These are phyloP conservation scores for Apiospora rasikravindrae DNA, from an alignment of 2,329 filamentous ascomycete genomes.

Conservation along the genomic window DNA sequence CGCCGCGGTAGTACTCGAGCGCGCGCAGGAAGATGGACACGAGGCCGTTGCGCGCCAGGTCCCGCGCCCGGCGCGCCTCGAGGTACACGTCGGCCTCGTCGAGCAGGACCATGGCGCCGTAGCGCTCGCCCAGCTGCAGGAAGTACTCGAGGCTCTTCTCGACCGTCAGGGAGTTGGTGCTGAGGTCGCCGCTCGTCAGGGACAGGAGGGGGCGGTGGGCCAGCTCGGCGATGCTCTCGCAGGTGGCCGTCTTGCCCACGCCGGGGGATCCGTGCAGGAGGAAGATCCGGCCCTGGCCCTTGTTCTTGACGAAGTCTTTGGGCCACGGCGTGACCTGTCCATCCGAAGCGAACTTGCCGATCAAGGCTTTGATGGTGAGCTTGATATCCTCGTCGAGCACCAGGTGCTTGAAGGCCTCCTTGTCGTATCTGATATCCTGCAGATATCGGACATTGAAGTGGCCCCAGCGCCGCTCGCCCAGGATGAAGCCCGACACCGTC, in stretches of 20 bases:
- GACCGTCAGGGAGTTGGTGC: constrained; percentile 31
- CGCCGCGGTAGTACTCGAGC: constrained; percentile 30
- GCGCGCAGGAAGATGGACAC: constrained; percentile 29
- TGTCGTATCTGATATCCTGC: constrained; percentile 52
- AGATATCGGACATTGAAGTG: constrained; percentile 52
- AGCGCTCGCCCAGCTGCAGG: constrained; percentile 47
- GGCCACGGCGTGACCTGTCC: constrained; percentile 40
- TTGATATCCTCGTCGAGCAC: constrained; percentile 57
- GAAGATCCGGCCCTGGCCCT: constrained; percentile 46
- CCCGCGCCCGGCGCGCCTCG: constrained; percentile 38
- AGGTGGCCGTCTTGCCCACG: constrained; percentile 46
- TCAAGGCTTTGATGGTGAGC: constrained; percentile 48
- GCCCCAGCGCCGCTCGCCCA: constrained; percentile 51
- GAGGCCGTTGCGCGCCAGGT: constrained; percentile 28
- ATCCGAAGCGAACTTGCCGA: constrained; percentile 32
- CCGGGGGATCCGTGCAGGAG: constrained; percentile 51
- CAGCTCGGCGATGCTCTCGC: constrained; percentile 44
- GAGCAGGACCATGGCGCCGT: constrained; percentile 43
- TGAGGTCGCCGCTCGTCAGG: constrained; percentile 39
- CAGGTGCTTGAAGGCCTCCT: constrained; percentile 53
- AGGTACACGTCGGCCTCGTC: constrained; percentile 40
- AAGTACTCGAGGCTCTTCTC: constrained; percentile 33
- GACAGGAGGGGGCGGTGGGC: constrained; percentile 40
- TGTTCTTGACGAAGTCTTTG: constrained; percentile 34
- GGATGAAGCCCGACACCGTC: constrained; percentile 52